These are phyloP conservation scores for Phaeotremella skinneri DNA, from an alignment of 768 basidiomycete genomes.

Conservation along the genomic window DNA sequence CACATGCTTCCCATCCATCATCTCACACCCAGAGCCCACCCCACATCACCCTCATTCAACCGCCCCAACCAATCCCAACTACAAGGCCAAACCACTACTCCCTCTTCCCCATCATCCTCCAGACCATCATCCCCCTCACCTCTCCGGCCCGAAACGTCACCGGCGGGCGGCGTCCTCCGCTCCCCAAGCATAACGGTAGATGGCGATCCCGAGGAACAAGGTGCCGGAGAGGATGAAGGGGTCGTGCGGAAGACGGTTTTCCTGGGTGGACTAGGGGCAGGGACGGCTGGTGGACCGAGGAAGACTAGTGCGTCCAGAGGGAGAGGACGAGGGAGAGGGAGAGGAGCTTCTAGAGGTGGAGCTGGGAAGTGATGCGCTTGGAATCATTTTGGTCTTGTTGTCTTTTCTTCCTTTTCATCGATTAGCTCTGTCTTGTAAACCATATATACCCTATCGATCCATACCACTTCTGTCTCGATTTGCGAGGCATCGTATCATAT, in stretches of 20 bases:
- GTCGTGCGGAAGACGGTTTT: constrained; percentile 26
- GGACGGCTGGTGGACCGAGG: constrained; percentile 4
- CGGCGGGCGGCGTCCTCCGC: constrained; percentile 11
- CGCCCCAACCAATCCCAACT: not conserved
- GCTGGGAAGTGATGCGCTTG: too few species aligned
- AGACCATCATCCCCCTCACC: constrained; percentile 19
- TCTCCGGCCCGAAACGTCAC: constrained; percentile 15
- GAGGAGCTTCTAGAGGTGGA: constrained; percentile 6
- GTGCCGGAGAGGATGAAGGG: constrained; percentile 13
- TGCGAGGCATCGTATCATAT: too few species aligned
- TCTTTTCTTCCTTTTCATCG: too few species aligned
- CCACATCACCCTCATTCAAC: not conserved
- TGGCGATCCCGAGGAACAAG: not conserved
- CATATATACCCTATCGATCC: too few species aligned
- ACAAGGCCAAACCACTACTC: not conserved
- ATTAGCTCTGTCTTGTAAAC: too few species aligned
- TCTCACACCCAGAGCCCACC: not conserved
- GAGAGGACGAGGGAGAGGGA: constrained; percentile 13
- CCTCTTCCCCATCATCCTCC: constrained; percentile 13
- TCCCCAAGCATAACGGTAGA: not conserved
- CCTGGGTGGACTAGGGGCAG: not conserved
- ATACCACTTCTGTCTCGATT: too few species aligned
- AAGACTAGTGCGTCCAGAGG: constrained; percentile 3
- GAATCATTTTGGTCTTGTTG: too few species aligned
- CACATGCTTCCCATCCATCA: constrained; percentile 22